Percentiles rank a stretch among this genome's conserved stretches.
Evolutionary conservation across 2,329 filamentous ascomycete species (phyloP).

Genomic region (Nigrospora sphaerica): DNA sequence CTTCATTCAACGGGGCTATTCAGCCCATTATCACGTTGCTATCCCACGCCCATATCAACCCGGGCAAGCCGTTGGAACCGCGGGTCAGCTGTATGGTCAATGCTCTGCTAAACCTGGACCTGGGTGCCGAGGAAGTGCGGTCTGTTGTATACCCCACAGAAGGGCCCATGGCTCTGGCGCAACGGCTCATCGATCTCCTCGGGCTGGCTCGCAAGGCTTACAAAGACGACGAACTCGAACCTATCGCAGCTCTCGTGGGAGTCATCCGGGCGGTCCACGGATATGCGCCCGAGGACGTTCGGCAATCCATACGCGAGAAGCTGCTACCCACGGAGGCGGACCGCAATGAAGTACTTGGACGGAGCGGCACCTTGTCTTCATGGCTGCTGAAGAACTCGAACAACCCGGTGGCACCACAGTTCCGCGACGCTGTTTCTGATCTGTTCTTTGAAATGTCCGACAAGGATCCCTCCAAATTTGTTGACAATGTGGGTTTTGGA

Average conservation of each 20-base stretch:
- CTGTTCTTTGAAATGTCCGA: conserved; percentile 84
- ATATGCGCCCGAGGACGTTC: conserved; percentile 55
- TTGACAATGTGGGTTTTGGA: conserved; percentile 89
- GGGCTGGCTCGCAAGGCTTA: conserved; percentile 59
- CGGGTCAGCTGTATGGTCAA: conserved; percentile 71
- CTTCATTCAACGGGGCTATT: conserved; percentile 60
- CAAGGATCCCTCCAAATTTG: conserved; percentile 70
- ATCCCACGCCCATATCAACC: conserved; percentile 47
- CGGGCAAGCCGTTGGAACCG: conserved; percentile 62
- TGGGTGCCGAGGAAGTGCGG: conserved; percentile 46
- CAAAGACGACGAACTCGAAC: conserved; percentile 63
- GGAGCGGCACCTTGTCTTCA: conserved; percentile 65
- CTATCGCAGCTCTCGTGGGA: conserved; percentile 66
- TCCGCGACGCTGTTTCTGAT: conserved; percentile 68
- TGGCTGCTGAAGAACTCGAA: conserved; percentile 72
- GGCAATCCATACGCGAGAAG: conserved; percentile 53
- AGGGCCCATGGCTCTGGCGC: conserved; percentile 51
- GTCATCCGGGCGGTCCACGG: conserved; percentile 66
- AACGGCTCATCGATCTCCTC: conserved; percentile 64
- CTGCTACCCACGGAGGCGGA: conserved; percentile 75
- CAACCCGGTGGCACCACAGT: conserved; percentile 61
- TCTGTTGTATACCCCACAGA: conserved; percentile 60
- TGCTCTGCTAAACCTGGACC: conserved; percentile 70
- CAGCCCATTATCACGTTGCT: conserved; percentile 66
- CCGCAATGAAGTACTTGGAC: conserved; percentile 69